These are phyloP conservation scores for Monosporozyma yasuniensis DNA, from an alignment of 805 yeast species.

Conservation along the genomic window DNA sequence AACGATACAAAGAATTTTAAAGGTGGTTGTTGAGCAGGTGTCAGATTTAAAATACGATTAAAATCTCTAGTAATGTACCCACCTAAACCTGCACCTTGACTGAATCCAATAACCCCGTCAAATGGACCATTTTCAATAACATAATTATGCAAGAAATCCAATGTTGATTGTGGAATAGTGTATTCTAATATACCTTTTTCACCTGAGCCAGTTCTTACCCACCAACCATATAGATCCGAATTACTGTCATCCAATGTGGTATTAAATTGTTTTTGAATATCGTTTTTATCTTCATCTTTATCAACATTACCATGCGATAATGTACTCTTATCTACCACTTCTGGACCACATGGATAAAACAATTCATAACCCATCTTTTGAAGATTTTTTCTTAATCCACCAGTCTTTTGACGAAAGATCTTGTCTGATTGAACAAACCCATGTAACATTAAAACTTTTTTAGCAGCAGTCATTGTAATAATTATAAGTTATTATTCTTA, in stretches of 20 bases:
- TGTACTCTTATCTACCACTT: slow-evolving; percentile 9
- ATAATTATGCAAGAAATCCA: slow-evolving; percentile 36
- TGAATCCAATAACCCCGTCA: slow-evolving; percentile 79
- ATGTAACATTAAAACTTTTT: slow-evolving; percentile 72
- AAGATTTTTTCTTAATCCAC: slow-evolving; percentile 73
- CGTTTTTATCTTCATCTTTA: slow-evolving; percentile 10
- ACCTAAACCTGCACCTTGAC: slow-evolving; percentile 86
- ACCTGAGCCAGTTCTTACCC: slow-evolving; percentile 36
- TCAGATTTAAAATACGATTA: slow-evolving; percentile 34
- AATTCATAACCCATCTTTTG: slow-evolving; percentile 53
- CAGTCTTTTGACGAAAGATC: slow-evolving; percentile 72
- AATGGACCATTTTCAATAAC: slow-evolving; percentile 59
- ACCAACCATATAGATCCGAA: slow-evolving; percentile 53
- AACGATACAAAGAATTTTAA: slow-evolving; percentile 67
- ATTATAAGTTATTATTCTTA: neutral
- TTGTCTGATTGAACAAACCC: slow-evolving; percentile 83
- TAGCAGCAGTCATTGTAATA: slow-evolving; percentile 1
- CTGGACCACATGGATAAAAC: slow-evolving; percentile 67
- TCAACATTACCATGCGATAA: neutral
- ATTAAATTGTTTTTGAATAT: slow-evolving; percentile 32
- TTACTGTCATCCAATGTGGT: slow-evolving; percentile 13
- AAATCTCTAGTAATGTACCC: slow-evolving; percentile 51
- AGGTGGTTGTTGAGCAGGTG: slow-evolving; percentile 34
- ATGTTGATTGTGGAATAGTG: slow-evolving; percentile 26
- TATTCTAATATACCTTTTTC: slow-evolving; percentile 10